Evolutionary conservation across 2,329 filamentous ascomycete species (phyloP), one percentile per base, ranked within the genome.

Genomic region (Spiromastix sp.): DNA sequence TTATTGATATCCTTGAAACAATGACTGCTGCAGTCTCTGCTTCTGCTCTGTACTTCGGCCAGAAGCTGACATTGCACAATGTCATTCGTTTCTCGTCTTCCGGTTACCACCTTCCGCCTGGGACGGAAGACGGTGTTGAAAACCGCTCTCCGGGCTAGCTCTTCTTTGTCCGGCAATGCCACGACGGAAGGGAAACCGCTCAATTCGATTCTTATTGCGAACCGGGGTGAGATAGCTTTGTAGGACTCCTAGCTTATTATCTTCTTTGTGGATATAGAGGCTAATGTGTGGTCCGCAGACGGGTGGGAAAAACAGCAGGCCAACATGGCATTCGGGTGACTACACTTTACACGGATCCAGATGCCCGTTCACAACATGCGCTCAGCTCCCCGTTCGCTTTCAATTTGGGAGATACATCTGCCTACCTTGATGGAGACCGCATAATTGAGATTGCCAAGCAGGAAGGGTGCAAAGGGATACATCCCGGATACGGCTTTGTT

Each of bases 191-290:
- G 36, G 8, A 67, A 58, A 35, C 49, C 67, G n/a, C 50, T 74
- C 34, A 78, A 77, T 37, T 93, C 86, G 6, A 82, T 96, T 27
- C 72, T 98, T 16, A 96, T 98, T 55, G 91, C 91, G 36, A 98
- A 98, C 58, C 80, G 91, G 48, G 91, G 91, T 49, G 91, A 98
- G 63, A 98, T 98, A 49, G 91, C 91, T 32, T 71, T 98, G 56
- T 73, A 56, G 44, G 64, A 49, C 21, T 7, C 21, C 7, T 24
- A 16, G 27, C 17, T 20, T 13, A 10, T 21, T 30, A 16, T 36
- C 25, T 24, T 9, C 3, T 16, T 6, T 9, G 9, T 4, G 10
- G 32, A 32, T 6, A 8, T 8, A 7, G 39, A 48, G 29, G 43
- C 30, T 37, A 18, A 18, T 11, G 10, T 10, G 17, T 19, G 11